Evolutionary conservation across 2,329 filamentous ascomycete species (phyloP).

Genomic region (Colletotrichum abscissum): DNA sequence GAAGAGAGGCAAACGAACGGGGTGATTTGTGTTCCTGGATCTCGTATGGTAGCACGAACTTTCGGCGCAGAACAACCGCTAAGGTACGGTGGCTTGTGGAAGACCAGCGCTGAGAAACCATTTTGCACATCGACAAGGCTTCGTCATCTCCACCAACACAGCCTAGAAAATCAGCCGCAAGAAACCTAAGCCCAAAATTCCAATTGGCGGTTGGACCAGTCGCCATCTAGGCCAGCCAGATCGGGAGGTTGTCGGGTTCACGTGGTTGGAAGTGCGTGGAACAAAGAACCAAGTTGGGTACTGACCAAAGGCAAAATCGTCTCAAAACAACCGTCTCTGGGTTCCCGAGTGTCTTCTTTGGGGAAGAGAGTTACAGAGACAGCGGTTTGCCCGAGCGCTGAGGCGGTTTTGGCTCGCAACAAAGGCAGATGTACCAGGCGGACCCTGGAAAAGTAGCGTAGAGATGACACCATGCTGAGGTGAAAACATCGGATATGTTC

Average conservation of each 20-base stretch:
- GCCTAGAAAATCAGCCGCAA: background rate
- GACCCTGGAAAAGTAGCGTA: background rate
- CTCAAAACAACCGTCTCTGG: background rate
- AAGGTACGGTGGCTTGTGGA: constrained; percentile 1
- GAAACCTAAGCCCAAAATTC: background rate
- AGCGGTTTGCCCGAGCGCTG: constrained; percentile 9
- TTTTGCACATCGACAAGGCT: constrained; percentile 4
- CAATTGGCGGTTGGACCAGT: background rate
- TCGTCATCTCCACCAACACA: constrained; percentile 12
- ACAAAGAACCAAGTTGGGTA: constrained; percentile 5
- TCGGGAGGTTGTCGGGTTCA: constrained; percentile 5
- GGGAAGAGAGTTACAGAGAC: constrained; percentile 17
- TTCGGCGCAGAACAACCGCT: background rate
- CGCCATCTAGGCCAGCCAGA: background rate
- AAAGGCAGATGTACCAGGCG: constrained; percentile 21
- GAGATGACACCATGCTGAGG: constrained; percentile 29
- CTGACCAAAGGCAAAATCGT: background rate
- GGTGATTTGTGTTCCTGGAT: background rate
- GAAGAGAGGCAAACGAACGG: background rate
- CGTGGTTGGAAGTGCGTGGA: background rate
- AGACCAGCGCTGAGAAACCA: background rate
- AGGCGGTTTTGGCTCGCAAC: background rate
- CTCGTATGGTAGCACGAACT: background rate
- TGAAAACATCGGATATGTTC: constrained; percentile 18
- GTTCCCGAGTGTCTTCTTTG: background rate